These are phyloP conservation scores for Claviceps sp. DNA, from an alignment of 2,329 filamentous ascomycete genomes.

Conservation along the genomic window DNA sequence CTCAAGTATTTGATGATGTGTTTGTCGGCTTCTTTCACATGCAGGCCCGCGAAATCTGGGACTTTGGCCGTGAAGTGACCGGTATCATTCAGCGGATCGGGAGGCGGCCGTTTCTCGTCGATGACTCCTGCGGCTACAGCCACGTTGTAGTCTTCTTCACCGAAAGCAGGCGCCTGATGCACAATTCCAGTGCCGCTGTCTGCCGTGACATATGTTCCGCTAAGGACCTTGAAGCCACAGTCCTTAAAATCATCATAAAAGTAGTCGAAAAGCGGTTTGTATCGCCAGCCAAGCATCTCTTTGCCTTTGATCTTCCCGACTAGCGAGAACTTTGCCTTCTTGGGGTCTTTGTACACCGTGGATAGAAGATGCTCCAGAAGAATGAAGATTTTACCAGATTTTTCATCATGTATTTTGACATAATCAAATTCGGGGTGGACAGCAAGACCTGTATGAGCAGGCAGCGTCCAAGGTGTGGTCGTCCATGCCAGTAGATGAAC, in stretches of 20 bases:
- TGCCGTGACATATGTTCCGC: conserved; percentile 73
- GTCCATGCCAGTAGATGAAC: conserved; percentile 77
- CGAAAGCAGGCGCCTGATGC: conserved; percentile 84
- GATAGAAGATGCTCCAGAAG: conserved; percentile 68
- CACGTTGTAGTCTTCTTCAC: conserved; percentile 90
- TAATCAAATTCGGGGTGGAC: conserved; percentile 78
- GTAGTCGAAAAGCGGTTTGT: conserved; percentile 77
- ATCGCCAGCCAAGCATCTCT: conserved; percentile 58
- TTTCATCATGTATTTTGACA: conserved; percentile 72
- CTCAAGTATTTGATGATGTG: conserved; percentile 85
- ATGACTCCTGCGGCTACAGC: conserved; percentile 67
- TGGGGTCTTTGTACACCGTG: conserved; percentile 69
- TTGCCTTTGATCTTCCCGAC: conserved; percentile 53
- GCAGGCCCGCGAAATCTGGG: conserved; percentile 67
- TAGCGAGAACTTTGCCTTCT: conserved; percentile 63
- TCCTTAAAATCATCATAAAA: conserved; percentile 85
- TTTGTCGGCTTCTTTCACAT: conserved; percentile 89
- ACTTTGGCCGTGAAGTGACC: conserved; percentile 70
- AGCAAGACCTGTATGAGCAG: conserved; percentile 65
- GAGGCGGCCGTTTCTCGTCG: conserved; percentile 62
- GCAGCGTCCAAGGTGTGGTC: conserved; percentile 75
- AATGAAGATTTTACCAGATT: conserved; percentile 71
- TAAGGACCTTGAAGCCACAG: conserved; percentile 66
- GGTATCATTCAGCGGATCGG: conserved; percentile 78
- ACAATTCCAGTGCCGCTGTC: conserved; percentile 90